phyloP scores from a whole-genome alignment of 306 rosid genomes.

The Malus asiatica region DNA sequence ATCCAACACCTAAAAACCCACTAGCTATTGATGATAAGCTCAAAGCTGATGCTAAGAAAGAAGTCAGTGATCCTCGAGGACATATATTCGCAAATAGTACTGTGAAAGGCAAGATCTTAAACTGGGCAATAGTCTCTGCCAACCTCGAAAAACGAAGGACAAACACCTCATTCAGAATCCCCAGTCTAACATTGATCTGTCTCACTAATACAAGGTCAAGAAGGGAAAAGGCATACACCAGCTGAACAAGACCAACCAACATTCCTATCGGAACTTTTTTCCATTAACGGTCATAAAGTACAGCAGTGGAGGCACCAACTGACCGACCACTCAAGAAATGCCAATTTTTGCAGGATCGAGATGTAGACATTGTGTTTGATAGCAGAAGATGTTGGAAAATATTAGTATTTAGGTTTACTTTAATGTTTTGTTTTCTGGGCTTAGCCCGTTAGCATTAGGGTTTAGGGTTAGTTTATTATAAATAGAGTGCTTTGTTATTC shows the following conservation, averaged over 20 bases:
- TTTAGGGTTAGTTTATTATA: too few relatives aligned
- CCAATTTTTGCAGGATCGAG: constrained; percentile 74
- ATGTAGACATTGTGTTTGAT: constrained; percentile 67
- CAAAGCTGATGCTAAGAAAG: constrained; percentile 69
- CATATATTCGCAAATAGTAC: constrained; percentile 58
- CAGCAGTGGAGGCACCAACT: constrained; percentile 57
- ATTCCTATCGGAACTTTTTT: constrained; percentile 52
- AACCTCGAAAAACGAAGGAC: constrained; percentile 71
- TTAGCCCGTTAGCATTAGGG: too few relatives aligned
- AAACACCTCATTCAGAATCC: constrained; percentile 61
- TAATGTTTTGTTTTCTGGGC: too few relatives aligned
- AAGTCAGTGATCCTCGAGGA: constrained; percentile 75
- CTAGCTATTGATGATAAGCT: constrained; percentile 67
- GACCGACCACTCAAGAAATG: constrained; percentile 65
- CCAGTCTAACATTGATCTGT: constrained; percentile 54
- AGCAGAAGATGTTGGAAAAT: too few relatives aligned
- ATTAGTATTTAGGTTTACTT: too few relatives aligned
- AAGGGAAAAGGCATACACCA: constrained; percentile 57
- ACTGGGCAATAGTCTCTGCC: constrained; percentile 70
- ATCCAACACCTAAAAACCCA: constrained; percentile 67
- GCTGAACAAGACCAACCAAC: constrained; percentile 50
- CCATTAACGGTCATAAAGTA: constrained; percentile 58
- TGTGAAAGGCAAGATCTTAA: constrained; percentile 75
- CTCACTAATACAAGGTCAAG: constrained; percentile 67
- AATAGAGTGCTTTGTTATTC: too few relatives aligned